These are phyloP conservation scores for Moelleriella libera DNA, from an alignment of 2,329 filamentous ascomycete genomes.

Conservation along the genomic window DNA sequence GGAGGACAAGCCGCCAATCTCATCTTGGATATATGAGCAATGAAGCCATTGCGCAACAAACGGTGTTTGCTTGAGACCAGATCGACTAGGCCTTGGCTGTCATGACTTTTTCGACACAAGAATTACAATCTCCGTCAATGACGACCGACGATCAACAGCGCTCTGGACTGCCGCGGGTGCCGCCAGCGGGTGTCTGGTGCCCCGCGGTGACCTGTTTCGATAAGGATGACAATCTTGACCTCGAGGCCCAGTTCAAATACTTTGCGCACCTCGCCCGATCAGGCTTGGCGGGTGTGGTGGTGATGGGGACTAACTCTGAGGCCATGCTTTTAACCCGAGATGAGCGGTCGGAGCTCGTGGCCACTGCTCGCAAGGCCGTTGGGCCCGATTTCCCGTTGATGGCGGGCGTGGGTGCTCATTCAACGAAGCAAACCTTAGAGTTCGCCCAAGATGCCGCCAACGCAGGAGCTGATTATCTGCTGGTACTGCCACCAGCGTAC, in stretches of 20 bases:
- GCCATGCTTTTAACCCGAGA: constrained; percentile 43
- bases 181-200: constrained; percentile 28
- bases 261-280: constrained; percentile 34
- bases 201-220: constrained; percentile 42
- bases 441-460: constrained; percentile 39
- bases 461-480: constrained; percentile 11
- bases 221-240: constrained; percentile 30
- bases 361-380: constrained; percentile 55
- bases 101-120: no score
- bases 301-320: constrained; percentile 41
- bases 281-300: constrained; percentile 35
- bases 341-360: constrained; percentile 41
- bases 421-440: constrained; percentile 48
- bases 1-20: neutral
- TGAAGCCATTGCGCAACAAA: no score
- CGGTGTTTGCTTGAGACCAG: no score
- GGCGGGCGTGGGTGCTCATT: constrained; percentile 52
- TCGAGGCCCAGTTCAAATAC: constrained; percentile 33
- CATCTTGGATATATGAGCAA: no score
- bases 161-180: constrained; percentile 7
- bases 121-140: neutral
- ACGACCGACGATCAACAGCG: constrained; percentile 2
- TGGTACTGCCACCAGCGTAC: constrained; percentile 6
- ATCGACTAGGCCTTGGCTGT: no score
- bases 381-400: constrained; percentile 82